Conservation (phyloP, 495 filamentous ascomycete species). For the Podospora didyma region DNA sequence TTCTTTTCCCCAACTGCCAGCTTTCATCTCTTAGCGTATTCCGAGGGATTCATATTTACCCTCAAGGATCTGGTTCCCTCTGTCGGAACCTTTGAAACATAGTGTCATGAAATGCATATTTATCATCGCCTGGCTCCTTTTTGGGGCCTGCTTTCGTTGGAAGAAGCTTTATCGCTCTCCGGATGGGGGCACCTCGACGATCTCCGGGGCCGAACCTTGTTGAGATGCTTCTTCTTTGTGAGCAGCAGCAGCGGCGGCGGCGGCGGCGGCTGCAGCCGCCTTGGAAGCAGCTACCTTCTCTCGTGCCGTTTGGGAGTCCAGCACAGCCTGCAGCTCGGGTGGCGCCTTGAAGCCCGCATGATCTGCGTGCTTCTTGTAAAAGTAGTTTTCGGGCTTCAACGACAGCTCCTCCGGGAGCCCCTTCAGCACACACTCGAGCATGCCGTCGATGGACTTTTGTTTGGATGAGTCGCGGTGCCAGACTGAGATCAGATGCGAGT, state of each 20-base stretch:
- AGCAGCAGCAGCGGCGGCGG: neutral
- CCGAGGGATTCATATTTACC: no score
- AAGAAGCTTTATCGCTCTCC: slow-evolving; percentile 5
- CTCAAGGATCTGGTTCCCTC: no score
- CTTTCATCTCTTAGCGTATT: no score
- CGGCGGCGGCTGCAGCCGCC: slow-evolving; percentile 13
- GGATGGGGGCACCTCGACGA: slow-evolving; percentile 14
- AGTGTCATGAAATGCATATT: no score
- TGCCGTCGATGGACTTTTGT: slow-evolving; percentile 64
- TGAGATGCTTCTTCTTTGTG: slow-evolving; percentile 1
- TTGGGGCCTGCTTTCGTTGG: no score
- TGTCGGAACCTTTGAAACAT: no score
- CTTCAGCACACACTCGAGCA: slow-evolving; percentile 65
- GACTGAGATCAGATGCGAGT: slow-evolving; percentile 72
- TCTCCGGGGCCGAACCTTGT: slow-evolving; percentile 10
- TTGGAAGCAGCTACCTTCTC: slow-evolving; percentile 32
- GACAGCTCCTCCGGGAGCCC: slow-evolving; percentile 62
- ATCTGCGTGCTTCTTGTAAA: slow-evolving; percentile 57
- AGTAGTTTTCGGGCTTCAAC: slow-evolving; percentile 68
- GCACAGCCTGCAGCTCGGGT: slow-evolving; percentile 44
- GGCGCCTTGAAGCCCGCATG: slow-evolving; percentile 55
- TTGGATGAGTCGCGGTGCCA: slow-evolving; percentile 83
- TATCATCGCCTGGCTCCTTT: no score
- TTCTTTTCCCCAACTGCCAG: no score
- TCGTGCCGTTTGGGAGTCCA: slow-evolving; percentile 44